A percentile compares a stretch with the other conserved stretches of the same genome.
These are phyloP conservation scores for Albophoma yamanashiensis DNA, from an alignment of 2,329 filamentous ascomycete species.

Conservation along the genomic window DNA sequence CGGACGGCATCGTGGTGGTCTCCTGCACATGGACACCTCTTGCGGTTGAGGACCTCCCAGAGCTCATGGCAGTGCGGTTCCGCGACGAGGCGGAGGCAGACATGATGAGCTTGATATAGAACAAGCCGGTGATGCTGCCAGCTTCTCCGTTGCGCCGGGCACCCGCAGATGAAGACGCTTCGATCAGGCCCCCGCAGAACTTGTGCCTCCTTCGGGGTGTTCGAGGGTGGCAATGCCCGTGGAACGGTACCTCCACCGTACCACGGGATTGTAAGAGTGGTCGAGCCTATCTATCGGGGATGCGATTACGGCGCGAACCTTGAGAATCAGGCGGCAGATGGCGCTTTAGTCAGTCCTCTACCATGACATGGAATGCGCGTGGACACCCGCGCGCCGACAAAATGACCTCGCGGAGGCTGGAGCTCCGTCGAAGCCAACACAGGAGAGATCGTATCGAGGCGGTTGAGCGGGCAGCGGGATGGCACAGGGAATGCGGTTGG, in stretches of 20 bases:
- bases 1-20: slow-evolving; percentile 38
- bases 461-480: not conserved
- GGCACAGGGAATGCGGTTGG: slow-evolving; percentile 10
- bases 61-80: slow-evolving; percentile 49
- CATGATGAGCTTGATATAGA: slow-evolving; percentile 32
- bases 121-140: not conserved
- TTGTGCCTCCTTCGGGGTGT: slow-evolving; percentile 5
- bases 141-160: slow-evolving; percentile 3
- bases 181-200: slow-evolving; percentile 11
- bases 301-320: slow-evolving; percentile 12
- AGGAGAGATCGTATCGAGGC: not conserved
- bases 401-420: not conserved
- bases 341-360: slow-evolving; percentile 19
- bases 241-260: slow-evolving; percentile 29
- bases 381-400: slow-evolving; percentile 19
- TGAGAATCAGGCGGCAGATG: slow-evolving; percentile 19
- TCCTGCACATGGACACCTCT: slow-evolving; percentile 32
- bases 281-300: slow-evolving; percentile 15
- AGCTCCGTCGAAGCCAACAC: not conserved
- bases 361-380: slow-evolving; percentile 25
- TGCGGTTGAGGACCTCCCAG: slow-evolving; percentile 42
- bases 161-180: slow-evolving; percentile 11
- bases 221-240: slow-evolving; percentile 16
- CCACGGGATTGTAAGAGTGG: slow-evolving; percentile 20
- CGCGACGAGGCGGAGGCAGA: slow-evolving; percentile 42